phyloP scores from a whole-genome alignment of 2,329 filamentous ascomycete genomes.

The Cadophora gregata region DNA sequence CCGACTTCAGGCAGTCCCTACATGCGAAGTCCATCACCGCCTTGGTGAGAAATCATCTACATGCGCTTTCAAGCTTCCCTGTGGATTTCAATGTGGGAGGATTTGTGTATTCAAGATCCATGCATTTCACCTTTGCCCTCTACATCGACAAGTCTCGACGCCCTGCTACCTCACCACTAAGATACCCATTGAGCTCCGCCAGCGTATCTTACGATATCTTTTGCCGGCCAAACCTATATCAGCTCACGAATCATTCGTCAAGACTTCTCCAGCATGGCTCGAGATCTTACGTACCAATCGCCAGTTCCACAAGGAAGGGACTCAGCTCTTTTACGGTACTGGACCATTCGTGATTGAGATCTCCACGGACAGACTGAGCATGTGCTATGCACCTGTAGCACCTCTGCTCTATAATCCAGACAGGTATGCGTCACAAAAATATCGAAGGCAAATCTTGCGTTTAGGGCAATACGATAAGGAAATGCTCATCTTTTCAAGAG shows the following conservation, averaged over 20 bases:
- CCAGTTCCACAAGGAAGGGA: conserved; percentile 31
- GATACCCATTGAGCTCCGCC: conserved; percentile 30
- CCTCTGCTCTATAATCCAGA: not conserved
- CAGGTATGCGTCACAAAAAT: conserved; percentile 82
- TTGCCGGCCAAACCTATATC: conserved; percentile 26
- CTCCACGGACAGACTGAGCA: conserved; percentile 22
- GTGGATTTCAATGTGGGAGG: conserved; percentile 30
- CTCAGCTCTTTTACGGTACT: conserved; percentile 27
- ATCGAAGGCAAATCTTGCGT: conserved; percentile 85
- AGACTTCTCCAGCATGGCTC: conserved; percentile 14
- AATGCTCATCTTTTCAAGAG: conserved; percentile 78
- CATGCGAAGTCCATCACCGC: conserved; percentile 8
- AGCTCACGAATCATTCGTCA: conserved; percentile 17
- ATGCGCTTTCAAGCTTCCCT: conserved; percentile 27
- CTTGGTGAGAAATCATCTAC: not conserved
- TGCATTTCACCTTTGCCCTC: conserved; percentile 29
- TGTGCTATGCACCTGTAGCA: conserved; percentile 24
- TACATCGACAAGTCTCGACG: conserved; percentile 19
- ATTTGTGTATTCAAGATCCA: conserved; percentile 27
- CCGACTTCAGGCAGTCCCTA: not conserved
- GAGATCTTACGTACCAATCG: conserved; percentile 27
- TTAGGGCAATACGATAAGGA: conserved; percentile 86
- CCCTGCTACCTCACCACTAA: conserved; percentile 31
- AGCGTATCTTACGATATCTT: conserved; percentile 28
- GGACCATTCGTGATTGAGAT: conserved; percentile 30